phyloP scores from a whole-genome alignment of 192 early-diverging fungal species.

The Phycomyces nitens region DNA sequence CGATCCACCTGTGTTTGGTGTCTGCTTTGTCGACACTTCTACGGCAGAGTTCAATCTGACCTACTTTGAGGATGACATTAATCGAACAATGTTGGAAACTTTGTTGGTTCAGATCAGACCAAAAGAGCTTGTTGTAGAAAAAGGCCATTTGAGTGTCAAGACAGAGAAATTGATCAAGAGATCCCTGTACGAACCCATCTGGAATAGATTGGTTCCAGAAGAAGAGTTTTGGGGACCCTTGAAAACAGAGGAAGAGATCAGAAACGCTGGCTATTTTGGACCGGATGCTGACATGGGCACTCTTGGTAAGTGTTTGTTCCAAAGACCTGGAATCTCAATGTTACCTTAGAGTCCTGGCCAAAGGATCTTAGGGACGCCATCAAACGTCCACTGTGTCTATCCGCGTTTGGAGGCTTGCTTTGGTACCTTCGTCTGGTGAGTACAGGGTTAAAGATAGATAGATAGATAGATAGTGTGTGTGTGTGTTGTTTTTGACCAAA shows the following conservation, averaged over 20 bases:
- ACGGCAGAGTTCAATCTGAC: constrained; percentile 89
- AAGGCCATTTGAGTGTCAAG: constrained; percentile 51
- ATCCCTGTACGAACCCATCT: constrained; percentile 49
- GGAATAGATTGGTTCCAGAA: constrained; percentile 65
- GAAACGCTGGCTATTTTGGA: constrained; percentile 55
- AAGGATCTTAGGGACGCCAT: constrained; percentile 38
- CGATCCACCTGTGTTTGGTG: constrained; percentile 63
- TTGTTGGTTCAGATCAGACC: constrained; percentile 90
- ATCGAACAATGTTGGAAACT: constrained; percentile 90
- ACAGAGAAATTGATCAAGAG: constrained; percentile 64
- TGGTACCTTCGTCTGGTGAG: constrained; percentile 82
- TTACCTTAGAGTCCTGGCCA: constrained; percentile 40
- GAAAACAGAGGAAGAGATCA: constrained; percentile 58
- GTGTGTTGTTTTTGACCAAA: too few relatives aligned
- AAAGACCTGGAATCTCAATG: too few relatives aligned
- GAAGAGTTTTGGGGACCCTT: constrained; percentile 66
- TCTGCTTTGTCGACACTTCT: constrained; percentile 93
- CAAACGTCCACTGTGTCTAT: constrained; percentile 33
- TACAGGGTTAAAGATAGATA: background rate
- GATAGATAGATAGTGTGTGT: too few relatives aligned
- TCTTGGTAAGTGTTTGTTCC: background rate
- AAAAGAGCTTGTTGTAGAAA: constrained; percentile 85
- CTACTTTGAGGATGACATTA: constrained; percentile 77
- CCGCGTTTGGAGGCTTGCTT: constrained; percentile 56
- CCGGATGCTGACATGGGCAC: constrained; percentile 16